phyloP scores from a whole-genome alignment of 345 rosid genomes.

The Eucalyptus regnans region DNA sequence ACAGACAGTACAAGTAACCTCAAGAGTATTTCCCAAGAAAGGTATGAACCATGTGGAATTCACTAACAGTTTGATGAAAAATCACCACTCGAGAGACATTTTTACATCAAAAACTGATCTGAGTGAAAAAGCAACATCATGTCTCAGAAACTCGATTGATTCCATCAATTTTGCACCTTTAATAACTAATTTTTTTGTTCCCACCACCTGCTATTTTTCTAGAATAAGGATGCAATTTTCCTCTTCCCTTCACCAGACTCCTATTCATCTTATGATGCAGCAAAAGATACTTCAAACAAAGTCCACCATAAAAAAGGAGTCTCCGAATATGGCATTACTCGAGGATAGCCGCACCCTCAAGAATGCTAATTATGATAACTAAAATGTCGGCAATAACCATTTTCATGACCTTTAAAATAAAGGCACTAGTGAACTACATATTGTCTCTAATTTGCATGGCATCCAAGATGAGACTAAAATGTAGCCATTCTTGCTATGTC shows the following conservation, averaged over 20 bases:
- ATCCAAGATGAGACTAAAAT: background rate
- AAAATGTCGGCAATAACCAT: background rate
- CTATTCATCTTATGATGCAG: background rate
- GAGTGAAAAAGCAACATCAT: background rate
- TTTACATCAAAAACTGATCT: too few relatives aligned
- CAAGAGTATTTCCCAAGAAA: too few relatives aligned
- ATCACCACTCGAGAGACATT: too few relatives aligned
- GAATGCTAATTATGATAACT: background rate
- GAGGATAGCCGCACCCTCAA: too few relatives aligned
- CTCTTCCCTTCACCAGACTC: background rate
- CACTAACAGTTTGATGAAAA: too few relatives aligned
- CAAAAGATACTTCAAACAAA: background rate
- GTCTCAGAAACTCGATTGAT: background rate
- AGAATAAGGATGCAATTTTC: background rate
- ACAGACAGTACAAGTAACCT: too few relatives aligned
- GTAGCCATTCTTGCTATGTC: background rate
- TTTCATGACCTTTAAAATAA: background rate
- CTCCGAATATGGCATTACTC: fast-evolving
- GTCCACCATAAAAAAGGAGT: background rate
- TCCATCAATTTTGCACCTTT: background rate
- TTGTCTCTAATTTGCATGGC: background rate
- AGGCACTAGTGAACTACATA: background rate
- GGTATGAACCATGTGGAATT: too few relatives aligned
- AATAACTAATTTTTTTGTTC: background rate
- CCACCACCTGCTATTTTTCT: background rate